Conservation (phyloP, 176 grass and related monocot species). For the Aegilops bicornis region DNA sequence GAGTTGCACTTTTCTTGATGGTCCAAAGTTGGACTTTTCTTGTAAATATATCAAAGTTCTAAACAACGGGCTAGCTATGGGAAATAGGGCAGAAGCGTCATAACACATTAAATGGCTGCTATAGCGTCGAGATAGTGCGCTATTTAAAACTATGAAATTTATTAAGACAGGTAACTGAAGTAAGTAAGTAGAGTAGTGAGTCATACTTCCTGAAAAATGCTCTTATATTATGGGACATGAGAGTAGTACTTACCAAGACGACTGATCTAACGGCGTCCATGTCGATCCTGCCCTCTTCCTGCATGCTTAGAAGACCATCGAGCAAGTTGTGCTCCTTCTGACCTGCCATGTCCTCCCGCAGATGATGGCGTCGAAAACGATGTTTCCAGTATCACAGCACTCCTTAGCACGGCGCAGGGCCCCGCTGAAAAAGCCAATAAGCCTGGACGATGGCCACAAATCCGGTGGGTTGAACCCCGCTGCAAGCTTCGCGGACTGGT, state of each 20-base stretch:
- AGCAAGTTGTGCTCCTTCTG: conserved; percentile 24
- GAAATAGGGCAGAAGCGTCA: too few relatives aligned
- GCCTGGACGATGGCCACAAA: conserved; percentile 24
- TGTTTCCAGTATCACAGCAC: neutral
- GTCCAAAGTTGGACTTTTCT: too few relatives aligned
- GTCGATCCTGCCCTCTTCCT: neutral
- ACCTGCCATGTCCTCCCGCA: neutral
- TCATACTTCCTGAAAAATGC: too few relatives aligned
- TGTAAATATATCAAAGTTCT: too few relatives aligned
- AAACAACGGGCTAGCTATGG: too few relatives aligned
- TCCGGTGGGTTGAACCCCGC: conserved; percentile 17
- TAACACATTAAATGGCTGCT: too few relatives aligned
- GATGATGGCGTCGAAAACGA: conserved; percentile 28
- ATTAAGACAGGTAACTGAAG: too few relatives aligned
- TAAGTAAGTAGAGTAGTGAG: too few relatives aligned
- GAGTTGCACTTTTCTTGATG: too few relatives aligned
- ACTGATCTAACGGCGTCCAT: conserved; percentile 24
- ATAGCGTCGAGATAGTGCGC: too few relatives aligned
- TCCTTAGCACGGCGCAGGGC: neutral
- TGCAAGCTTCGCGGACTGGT: neutral
- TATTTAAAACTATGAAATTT: too few relatives aligned
- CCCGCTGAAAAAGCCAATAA: conserved; percentile 7
- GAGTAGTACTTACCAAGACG: conserved; percentile 20
- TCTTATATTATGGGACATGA: too few relatives aligned
- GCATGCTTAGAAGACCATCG: conserved; percentile 33